phyloP scores from a whole-genome alignment of 805 yeast genomes.

The Starmerella stigmatis region DNA sequence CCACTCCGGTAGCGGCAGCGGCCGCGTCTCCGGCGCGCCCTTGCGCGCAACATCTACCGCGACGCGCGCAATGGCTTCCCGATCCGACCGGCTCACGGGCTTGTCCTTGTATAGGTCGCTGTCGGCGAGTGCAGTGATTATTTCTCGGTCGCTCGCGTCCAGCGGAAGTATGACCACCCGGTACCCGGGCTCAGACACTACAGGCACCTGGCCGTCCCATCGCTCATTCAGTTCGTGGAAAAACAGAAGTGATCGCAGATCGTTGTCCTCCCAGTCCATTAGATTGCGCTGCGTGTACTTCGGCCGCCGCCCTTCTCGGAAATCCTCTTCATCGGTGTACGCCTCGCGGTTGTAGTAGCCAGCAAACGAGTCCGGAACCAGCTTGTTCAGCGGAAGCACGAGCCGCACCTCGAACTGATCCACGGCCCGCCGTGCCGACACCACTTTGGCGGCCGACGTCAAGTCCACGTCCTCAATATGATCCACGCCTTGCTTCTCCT shows the following conservation, averaged over 20 bases:
- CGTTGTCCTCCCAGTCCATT: constrained; percentile 3
- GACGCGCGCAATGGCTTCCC: constrained; percentile 3
- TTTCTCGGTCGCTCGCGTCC: neutral
- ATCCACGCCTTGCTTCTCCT: neutral
- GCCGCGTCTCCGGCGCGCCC: neutral
- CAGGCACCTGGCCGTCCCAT: neutral
- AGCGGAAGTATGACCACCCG: neutral
- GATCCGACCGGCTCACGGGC: neutral
- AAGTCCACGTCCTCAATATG: neutral
- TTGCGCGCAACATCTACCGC: constrained; percentile 1
- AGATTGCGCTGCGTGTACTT: neutral
- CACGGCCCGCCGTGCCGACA: no score
- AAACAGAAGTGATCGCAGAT: constrained; percentile 1
- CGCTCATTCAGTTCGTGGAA: neutral
- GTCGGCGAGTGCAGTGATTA: neutral
- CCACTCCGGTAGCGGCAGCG: neutral
- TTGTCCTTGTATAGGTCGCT: constrained; percentile 3
- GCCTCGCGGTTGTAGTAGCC: neutral
- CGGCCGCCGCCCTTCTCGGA: neutral
- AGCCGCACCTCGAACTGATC: neutral
- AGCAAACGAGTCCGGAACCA: neutral
- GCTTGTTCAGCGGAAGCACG: neutral
- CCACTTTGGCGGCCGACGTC: no score
- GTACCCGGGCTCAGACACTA: neutral
- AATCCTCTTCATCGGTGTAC: neutral